Conservation (phyloP, 148 eudicot genomes). For the Gaultheria prostrata region DNA sequence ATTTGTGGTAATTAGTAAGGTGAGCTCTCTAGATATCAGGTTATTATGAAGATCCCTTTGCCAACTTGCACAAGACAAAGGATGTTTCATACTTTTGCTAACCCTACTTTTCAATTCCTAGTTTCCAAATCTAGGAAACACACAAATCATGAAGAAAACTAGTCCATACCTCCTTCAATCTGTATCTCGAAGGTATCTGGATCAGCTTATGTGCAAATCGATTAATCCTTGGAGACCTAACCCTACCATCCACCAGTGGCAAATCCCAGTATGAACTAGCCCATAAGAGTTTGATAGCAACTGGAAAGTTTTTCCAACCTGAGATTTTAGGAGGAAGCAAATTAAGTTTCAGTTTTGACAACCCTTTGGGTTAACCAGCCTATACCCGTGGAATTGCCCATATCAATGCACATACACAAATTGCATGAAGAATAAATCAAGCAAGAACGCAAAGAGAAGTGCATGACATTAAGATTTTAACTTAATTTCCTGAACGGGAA, state of each 20-base stretch:
- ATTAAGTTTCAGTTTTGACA: not conserved
- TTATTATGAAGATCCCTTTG: slow-evolving; percentile 15
- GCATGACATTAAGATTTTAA: no score
- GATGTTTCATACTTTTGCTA: not conserved
- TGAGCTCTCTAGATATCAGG: not conserved
- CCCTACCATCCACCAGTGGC: no score
- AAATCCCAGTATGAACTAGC: not conserved
- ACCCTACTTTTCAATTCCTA: not conserved
- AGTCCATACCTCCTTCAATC: not conserved
- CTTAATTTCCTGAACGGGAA: no score
- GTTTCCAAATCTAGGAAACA: slow-evolving; percentile 7
- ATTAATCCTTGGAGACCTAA: not conserved
- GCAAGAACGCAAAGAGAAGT: not conserved
- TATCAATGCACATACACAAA: not conserved
- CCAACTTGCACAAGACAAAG: slow-evolving; percentile 9
- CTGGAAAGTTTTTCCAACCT: not conserved
- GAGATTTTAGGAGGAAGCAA: not conserved
- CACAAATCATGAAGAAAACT: slow-evolving; percentile 13
- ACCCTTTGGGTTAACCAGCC: not conserved
- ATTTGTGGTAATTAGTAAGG: slow-evolving; percentile 14
- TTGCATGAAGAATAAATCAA: not conserved
- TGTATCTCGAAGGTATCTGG: not conserved
- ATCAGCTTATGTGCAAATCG: not conserved
- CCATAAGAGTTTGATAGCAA: not conserved
- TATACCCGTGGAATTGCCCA: not conserved